These are phyloP conservation scores for Biscutella laevigata DNA, from an alignment of 441 rosid genomes.

Conservation along the genomic window DNA sequence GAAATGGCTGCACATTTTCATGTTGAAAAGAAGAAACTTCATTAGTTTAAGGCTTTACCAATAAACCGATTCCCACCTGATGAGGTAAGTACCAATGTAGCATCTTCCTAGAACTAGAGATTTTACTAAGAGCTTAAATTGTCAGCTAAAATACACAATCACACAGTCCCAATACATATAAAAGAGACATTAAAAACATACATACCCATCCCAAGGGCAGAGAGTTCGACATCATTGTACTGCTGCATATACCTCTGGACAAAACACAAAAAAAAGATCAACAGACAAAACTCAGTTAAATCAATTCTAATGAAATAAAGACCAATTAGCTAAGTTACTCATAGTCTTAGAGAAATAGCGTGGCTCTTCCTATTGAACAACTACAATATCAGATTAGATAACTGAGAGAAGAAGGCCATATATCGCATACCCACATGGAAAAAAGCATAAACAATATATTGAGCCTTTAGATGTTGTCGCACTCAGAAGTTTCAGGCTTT, in stretches of 20 bases:
- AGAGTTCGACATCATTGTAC: constrained; percentile 71
- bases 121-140: not conserved
- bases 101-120: not conserved
- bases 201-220: constrained; percentile 95
- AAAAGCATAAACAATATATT: too few species aligned
- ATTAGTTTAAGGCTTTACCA: constrained; percentile 1
- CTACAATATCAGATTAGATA: not conserved
- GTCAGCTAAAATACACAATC: not conserved
- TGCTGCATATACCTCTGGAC: constrained; percentile 92
- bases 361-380: not conserved
- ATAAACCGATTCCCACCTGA: not conserved
- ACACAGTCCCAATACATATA: not conserved
- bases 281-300: constrained; percentile 1
- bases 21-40: not conserved
- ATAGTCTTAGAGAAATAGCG: not conserved
- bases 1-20: constrained; percentile 55
- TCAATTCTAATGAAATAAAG: too few species aligned
- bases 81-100: not conserved
- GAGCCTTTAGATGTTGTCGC: too few species aligned
- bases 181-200: not conserved
- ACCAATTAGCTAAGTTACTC: too few species aligned
- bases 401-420: too few species aligned
- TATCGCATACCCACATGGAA: too few species aligned
- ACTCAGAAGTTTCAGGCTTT: not conserved
- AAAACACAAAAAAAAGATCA: not conserved